phyloP scores from a whole-genome alignment of 306 rosid genomes.

The Arachis stenosperma region DNA sequence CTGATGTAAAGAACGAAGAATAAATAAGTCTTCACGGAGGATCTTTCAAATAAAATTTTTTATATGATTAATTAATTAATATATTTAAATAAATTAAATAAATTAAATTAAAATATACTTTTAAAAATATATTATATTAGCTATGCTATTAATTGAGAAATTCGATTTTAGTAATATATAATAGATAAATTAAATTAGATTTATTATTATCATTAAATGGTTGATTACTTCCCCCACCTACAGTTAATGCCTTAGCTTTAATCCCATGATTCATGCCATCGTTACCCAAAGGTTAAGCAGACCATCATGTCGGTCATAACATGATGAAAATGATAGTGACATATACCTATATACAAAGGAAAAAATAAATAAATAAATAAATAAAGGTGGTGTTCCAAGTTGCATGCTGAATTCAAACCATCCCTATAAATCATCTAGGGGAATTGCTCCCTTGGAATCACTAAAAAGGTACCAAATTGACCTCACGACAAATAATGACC shows the following conservation, averaged over 20 bases:
- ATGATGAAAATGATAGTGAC: slow-evolving; percentile 21
- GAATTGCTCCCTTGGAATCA: slow-evolving; percentile 25
- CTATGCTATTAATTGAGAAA: too few relatives aligned
- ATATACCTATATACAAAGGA: neutral
- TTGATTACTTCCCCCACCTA: neutral
- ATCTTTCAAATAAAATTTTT: too few relatives aligned
- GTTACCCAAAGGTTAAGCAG: neutral
- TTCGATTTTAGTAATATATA: too few relatives aligned
- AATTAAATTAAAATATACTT: too few relatives aligned
- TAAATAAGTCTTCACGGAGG: too few relatives aligned
- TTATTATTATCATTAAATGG: neutral
- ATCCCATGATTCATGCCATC: neutral
- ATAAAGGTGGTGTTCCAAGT: neutral
- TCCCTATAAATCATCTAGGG: slow-evolving; percentile 9
- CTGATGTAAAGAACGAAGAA: too few relatives aligned
- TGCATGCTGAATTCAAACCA: slow-evolving; percentile 37
- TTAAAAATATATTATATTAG: too few relatives aligned
- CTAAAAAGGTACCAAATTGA: slow-evolving; percentile 23
- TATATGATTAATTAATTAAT: too few relatives aligned
- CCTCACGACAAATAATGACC: neutral
- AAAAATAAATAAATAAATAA: neutral
- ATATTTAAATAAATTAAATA: too few relatives aligned
- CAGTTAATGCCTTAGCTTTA: neutral
- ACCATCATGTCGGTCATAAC: neutral
- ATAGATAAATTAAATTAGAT: neutral